A percentile compares a stretch with the other conserved stretches of the same genome.
Evolutionary conservation across 2,329 filamentous ascomycete species (phyloP).

Genomic region (Cercospora zeina): DNA sequence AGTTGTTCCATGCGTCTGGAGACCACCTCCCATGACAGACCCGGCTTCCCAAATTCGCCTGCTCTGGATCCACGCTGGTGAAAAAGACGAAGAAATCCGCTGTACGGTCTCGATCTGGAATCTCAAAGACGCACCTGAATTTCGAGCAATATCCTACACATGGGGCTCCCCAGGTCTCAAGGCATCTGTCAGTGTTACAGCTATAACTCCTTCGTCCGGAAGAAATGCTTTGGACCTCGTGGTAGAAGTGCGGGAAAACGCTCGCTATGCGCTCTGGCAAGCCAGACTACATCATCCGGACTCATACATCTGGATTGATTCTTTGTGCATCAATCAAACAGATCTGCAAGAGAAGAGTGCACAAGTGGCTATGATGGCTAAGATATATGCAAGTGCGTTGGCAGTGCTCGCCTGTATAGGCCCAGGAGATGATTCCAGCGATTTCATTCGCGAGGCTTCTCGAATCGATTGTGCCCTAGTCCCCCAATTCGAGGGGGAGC

Average conservation of each 20-base stretch:
- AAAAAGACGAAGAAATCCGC: neutral
- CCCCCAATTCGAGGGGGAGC: too few species aligned
- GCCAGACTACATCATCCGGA: neutral
- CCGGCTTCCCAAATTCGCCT: neutral
- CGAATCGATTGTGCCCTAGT: neutral
- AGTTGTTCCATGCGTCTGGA: neutral
- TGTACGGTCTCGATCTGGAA: neutral
- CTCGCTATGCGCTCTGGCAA: neutral
- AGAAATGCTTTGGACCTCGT: too few species aligned
- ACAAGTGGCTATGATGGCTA: neutral
- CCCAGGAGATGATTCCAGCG: neutral
- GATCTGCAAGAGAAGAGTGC: neutral
- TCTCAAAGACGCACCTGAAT: neutral
- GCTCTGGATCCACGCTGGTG: neutral
- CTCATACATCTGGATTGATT: neutral
- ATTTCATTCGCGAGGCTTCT: neutral
- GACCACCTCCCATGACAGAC: neutral
- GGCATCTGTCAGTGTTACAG: neutral
- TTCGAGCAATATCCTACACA: conserved; percentile 4
- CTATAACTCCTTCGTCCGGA: neutral
- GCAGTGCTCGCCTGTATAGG: neutral
- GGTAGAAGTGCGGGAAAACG: conserved; percentile 8
- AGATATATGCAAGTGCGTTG: neutral
- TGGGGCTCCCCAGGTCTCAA: neutral
- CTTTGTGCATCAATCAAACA: neutral